Conservation (phyloP, 805 yeast genomes). For the Spathaspora gorwiae region DNA sequence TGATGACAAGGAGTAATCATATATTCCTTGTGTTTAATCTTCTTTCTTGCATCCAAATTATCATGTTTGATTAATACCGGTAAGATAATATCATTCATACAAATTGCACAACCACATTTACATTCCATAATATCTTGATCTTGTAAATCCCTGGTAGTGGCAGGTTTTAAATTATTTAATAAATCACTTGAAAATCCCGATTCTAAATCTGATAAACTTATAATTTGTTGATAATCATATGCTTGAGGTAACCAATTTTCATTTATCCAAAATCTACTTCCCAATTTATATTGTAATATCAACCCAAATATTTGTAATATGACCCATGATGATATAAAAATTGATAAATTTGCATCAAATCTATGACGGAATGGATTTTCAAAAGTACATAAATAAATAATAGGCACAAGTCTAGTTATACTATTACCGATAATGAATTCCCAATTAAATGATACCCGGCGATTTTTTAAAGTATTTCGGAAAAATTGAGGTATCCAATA, state of each 20-base stretch:
- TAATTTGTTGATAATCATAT: constrained; percentile 74
- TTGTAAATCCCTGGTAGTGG: constrained; percentile 5
- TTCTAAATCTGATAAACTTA: constrained; percentile 58
- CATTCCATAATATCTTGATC: constrained; percentile 30
- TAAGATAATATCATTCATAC: constrained; percentile 75
- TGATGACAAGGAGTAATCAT: constrained; percentile 93
- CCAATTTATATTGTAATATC: constrained; percentile 60
- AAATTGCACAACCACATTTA: constrained; percentile 78
- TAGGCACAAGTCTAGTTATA: constrained; percentile 57
- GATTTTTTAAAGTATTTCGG: constrained; percentile 68
- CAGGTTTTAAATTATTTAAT: constrained; percentile 26
- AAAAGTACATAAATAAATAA: constrained; percentile 53
- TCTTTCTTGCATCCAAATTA: constrained; percentile 11
- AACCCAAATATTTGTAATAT: constrained; percentile 54
- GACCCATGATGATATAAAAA: constrained; percentile 51
- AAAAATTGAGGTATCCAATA: constrained; percentile 88
- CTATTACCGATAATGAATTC: constrained; percentile 70
- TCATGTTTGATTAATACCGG: constrained; percentile 32
- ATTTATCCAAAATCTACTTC: constrained; percentile 82
- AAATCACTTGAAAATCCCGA: constrained; percentile 55
- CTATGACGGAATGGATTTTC: constrained; percentile 70
- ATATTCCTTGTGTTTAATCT: constrained; percentile 38
- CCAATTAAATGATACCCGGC: constrained; percentile 63
- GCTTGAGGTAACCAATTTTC: constrained; percentile 71
- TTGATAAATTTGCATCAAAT: constrained; percentile 48